A percentile compares a stretch with the other conserved stretches of the same genome.
Conservation (phyloP, 2,329 filamentous ascomycete genomes). For the Aspergillus sp. region DNA sequence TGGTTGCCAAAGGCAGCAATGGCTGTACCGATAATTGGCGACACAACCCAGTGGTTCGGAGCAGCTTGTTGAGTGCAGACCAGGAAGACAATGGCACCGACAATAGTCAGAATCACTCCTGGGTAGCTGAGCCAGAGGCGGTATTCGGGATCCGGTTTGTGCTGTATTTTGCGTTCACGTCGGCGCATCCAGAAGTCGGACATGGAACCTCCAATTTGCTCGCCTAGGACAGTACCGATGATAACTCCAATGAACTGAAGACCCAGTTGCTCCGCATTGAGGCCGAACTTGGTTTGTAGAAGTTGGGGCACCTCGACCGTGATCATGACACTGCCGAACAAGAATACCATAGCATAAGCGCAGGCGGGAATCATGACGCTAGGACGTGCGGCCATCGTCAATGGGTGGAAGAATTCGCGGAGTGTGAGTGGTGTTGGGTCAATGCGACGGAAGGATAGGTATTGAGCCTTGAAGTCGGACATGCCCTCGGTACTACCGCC, state of each 20-base stretch:
- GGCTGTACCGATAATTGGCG: conserved; percentile 59
- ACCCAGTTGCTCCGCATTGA: conserved; percentile 61
- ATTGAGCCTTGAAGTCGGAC: conserved; percentile 34
- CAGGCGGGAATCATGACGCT: conserved; percentile 55
- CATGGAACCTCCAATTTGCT: conserved; percentile 59
- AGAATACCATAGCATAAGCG: conserved; percentile 61
- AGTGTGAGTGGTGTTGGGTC: conserved; percentile 53
- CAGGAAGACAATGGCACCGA: conserved; percentile 59
- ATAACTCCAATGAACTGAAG: conserved; percentile 62
- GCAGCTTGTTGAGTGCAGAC: conserved; percentile 53
- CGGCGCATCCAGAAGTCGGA: conserved; percentile 60
- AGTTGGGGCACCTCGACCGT: conserved; percentile 64
- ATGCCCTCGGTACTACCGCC: conserved; percentile 26
- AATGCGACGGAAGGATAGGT: conserved; percentile 52
- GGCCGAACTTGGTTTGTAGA: conserved; percentile 56
- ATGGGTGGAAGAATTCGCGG: conserved; percentile 55
- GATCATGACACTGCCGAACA: conserved; percentile 56
- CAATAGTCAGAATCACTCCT: conserved; percentile 54
- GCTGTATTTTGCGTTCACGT: conserved; percentile 26
- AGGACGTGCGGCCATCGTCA: conserved; percentile 48
- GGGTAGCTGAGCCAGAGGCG: conserved; percentile 61
- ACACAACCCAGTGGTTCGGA: conserved; percentile 56
- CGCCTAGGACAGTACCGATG: conserved; percentile 60
- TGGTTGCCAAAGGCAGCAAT: conserved; percentile 60
- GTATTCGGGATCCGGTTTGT: conserved; percentile 53